A percentile compares a stretch with the other conserved stretches of the same genome.
Conservation (phyloP, 805 yeast species). For the Sugiyamaella boreocaroliniensis region DNA sequence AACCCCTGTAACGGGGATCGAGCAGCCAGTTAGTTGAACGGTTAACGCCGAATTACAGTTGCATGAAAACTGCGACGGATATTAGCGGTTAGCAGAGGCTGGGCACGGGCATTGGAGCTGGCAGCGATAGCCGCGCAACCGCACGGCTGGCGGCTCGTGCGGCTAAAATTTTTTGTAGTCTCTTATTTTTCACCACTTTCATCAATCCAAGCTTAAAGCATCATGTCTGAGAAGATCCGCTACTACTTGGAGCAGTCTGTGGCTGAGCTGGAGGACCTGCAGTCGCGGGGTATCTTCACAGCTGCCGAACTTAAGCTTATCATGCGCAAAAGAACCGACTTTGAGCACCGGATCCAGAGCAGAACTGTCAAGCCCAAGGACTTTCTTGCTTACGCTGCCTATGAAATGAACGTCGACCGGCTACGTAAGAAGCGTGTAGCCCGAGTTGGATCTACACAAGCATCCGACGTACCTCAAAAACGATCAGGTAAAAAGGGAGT, state of each 20-base stretch:
- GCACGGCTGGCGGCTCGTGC: too few relatives aligned
- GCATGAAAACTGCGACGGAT: too few relatives aligned
- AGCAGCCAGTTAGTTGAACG: too few relatives aligned
- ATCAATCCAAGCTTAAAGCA: background rate
- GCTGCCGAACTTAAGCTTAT: conserved; percentile 75
- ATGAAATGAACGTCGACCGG: conserved; percentile 72
- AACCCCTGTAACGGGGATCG: too few relatives aligned
- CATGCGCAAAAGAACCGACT: conserved; percentile 91
- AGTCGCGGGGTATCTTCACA: conserved; percentile 71
- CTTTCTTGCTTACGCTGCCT: conserved; percentile 69
- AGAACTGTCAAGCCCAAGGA: conserved; percentile 76
- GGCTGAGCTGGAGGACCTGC: conserved; percentile 78
- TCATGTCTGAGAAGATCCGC: conserved; percentile 50
- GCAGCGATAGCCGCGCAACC: too few relatives aligned
- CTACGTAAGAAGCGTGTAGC: conserved; percentile 64
- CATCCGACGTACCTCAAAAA: conserved; percentile 11
- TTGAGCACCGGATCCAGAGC: conserved; percentile 82
- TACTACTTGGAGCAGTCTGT: conserved; percentile 46
- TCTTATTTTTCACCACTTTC: background rate
- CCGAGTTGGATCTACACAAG: conserved; percentile 43
- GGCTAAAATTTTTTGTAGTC: background rate
- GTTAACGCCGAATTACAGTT: too few relatives aligned
- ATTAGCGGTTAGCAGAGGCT: too few relatives aligned
- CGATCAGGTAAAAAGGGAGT: conserved; percentile 26
- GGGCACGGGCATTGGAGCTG: too few relatives aligned